Conservation (phyloP, 2,329 filamentous ascomycete genomes). For the Diaporthe destruens region DNA sequence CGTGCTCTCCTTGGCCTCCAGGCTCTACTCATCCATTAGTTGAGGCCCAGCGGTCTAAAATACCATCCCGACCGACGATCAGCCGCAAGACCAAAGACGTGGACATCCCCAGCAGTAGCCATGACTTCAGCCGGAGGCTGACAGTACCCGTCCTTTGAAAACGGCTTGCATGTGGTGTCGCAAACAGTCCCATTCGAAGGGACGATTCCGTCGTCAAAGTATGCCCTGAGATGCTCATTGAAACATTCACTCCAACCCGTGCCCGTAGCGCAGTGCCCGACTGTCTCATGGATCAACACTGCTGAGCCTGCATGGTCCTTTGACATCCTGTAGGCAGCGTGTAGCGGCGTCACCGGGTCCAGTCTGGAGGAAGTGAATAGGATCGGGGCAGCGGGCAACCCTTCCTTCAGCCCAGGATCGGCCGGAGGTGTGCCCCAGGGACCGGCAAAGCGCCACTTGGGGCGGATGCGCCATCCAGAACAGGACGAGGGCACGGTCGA, state of each 20-base stretch:
- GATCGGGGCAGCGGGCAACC: conserved; percentile 37
- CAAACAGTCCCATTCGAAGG: conserved; percentile 39
- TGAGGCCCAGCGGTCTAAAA: neutral
- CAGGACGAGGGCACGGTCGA: conserved; percentile 46
- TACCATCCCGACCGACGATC: neutral
- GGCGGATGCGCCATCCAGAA: conserved; percentile 45
- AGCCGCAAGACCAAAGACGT: neutral
- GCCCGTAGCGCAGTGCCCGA: conserved; percentile 38
- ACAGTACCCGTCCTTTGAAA: conserved; percentile 51
- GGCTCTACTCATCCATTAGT: neutral
- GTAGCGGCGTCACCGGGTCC: conserved; percentile 40
- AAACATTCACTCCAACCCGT: conserved; percentile 42
- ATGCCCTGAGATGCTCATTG: conserved; percentile 39
- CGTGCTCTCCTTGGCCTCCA: too few relatives aligned
- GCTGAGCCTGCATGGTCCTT: conserved; percentile 37
- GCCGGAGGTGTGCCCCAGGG: conserved; percentile 42
- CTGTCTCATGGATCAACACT: conserved; percentile 38
- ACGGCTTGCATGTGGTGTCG: conserved; percentile 34
- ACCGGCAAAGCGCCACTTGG: conserved; percentile 47
- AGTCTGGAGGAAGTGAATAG: conserved; percentile 35
- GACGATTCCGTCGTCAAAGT: conserved; percentile 37
- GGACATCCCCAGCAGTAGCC: neutral
- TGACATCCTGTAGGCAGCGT: conserved; percentile 34
- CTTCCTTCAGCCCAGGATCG: conserved; percentile 35
- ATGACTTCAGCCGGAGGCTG: conserved; percentile 50